Percentiles rank a stretch among this genome's conserved stretches.
phyloP scores from a whole-genome alignment of 306 rosid species.

The Cajanus cajan region DNA sequence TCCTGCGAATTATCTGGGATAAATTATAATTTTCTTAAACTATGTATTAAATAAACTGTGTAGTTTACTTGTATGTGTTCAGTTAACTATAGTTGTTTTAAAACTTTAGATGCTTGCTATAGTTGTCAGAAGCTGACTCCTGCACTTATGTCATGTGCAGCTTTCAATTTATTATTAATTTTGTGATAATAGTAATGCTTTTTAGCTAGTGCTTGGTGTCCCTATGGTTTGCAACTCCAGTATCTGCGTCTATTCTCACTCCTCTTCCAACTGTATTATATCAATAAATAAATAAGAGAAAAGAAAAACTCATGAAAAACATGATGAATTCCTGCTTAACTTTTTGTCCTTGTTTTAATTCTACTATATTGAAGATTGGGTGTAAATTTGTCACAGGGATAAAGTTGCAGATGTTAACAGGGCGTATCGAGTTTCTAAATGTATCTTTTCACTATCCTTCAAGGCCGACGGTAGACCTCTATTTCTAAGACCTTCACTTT shows the following conservation, averaged over 20 bases:
- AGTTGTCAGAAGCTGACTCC: not conserved
- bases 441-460: conserved; percentile 81
- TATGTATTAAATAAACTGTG: not conserved
- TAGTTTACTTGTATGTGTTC: conserved; percentile 2
- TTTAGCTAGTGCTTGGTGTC: not conserved
- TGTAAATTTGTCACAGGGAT: conserved; percentile 54
- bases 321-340: conserved; percentile 9
- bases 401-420: conserved; percentile 59
- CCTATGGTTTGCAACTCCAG: not conserved
- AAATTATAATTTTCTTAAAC: not conserved
- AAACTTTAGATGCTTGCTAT: not conserved
- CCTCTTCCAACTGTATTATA: not conserved
- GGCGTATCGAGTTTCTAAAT: conserved; percentile 68
- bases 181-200: not conserved
- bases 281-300: not conserved
- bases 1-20: not conserved
- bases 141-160: conserved; percentile 1
- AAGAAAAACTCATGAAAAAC: not conserved
- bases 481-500: conserved; percentile 19
- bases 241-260: not conserved
- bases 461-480: conserved; percentile 67
- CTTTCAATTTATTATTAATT: not conserved
- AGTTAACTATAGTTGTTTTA: not conserved
- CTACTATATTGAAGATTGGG: conserved; percentile 24
- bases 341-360: conserved; percentile 8